phyloP scores from a whole-genome alignment of 2,329 filamentous ascomycete genomes.

The Calonectria leucothoes region DNA sequence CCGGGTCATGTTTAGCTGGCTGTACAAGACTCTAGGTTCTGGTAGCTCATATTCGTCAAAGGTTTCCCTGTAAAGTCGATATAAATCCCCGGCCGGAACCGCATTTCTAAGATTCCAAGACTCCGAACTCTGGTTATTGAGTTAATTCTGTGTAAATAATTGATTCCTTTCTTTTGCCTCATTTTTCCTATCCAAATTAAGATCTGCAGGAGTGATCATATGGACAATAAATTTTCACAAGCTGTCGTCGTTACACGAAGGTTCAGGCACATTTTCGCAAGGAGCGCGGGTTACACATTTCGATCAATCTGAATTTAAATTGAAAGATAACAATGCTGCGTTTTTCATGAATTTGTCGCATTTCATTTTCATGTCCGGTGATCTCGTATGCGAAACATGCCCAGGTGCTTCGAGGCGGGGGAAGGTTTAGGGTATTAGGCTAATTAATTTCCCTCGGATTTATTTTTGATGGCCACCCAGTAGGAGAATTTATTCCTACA shows the following conservation, averaged over 20 bases:
- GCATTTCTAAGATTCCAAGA: too few species aligned
- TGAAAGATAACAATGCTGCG: too few species aligned
- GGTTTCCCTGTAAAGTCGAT: too few species aligned
- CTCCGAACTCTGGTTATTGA: neutral
- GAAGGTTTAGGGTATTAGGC: neutral
- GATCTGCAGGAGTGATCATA: too few species aligned
- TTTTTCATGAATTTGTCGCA: neutral
- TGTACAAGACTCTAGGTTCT: constrained; percentile 13
- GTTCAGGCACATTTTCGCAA: too few species aligned
- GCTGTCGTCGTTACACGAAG: too few species aligned
- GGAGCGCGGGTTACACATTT: too few species aligned
- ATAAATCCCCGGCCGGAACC: neutral
- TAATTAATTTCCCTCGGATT: neutral
- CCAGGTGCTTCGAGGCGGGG: neutral
- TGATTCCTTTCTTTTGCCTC: neutral
- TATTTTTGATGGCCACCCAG: too few species aligned
- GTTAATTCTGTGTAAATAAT: neutral
- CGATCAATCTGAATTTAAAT: too few species aligned
- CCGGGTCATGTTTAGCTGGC: constrained; percentile 22
- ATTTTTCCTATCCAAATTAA: neutral
- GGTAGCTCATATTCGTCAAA: neutral
- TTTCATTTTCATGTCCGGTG: neutral
- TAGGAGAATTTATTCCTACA: neutral
- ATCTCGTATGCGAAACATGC: neutral
- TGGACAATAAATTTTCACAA: too few species aligned